Evolutionary conservation across 805 yeast genomes (phyloP).

Genomic region (Tetrapisispora arboricola): DNA sequence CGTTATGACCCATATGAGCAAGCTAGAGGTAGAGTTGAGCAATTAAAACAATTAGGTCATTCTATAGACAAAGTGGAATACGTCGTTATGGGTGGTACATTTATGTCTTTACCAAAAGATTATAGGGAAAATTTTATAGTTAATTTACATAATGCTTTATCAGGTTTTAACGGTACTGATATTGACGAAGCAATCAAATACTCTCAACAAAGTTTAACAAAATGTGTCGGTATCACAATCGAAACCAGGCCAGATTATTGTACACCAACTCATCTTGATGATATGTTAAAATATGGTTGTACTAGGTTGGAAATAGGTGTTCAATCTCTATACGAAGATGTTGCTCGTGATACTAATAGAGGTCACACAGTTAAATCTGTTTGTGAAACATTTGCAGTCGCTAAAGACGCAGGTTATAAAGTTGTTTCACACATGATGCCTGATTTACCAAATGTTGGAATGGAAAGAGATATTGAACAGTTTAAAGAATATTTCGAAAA

Average conservation of each 20-base stretch:
- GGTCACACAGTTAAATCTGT: slow-evolving; percentile 97
- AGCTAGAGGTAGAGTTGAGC: slow-evolving; percentile 95
- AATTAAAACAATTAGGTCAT: slow-evolving; percentile 88
- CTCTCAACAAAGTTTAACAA: slow-evolving; percentile 89
- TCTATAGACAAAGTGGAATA: slow-evolving; percentile 96
- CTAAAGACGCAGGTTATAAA: slow-evolving; percentile 98
- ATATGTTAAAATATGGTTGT: slow-evolving; percentile 93
- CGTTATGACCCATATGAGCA: slow-evolving; percentile 98
- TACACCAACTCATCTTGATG: slow-evolving; percentile 88
- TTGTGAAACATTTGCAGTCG: slow-evolving; percentile 86
- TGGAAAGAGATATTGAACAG: slow-evolving; percentile 96
- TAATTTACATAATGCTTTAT: slow-evolving; percentile 85
- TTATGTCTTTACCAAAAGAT: slow-evolving; percentile 85
- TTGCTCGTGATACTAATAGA: slow-evolving; percentile 94
- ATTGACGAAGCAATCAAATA: slow-evolving; percentile 83
- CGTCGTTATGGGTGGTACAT: slow-evolving; percentile 98
- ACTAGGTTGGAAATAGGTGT: slow-evolving; percentile 96
- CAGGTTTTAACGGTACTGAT: slow-evolving; percentile 81
- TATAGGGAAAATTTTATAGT: slow-evolving; percentile 86
- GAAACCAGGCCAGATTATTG: slow-evolving; percentile 98
- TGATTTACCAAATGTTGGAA: slow-evolving; percentile 94
- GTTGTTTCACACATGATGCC: slow-evolving; percentile 99
- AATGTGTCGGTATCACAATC: slow-evolving; percentile 96
- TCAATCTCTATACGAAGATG: slow-evolving; percentile 95
- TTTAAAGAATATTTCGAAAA: slow-evolving; percentile 93